Conservation (phyloP, 495 filamentous ascomycete genomes). For the Aspergillus steynii region DNA sequence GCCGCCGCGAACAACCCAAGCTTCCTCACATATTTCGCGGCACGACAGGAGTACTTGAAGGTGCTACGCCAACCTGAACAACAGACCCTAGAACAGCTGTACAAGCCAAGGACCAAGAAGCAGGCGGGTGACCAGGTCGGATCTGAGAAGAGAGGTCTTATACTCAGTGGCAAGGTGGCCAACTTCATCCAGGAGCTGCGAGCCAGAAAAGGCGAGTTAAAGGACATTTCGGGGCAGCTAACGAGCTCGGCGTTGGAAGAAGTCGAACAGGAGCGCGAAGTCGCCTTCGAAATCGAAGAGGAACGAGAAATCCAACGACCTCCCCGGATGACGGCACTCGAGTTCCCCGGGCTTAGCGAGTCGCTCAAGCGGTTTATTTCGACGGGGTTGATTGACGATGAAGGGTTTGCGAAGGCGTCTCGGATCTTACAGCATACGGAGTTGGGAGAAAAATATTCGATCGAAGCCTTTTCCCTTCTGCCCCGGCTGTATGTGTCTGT, state of each 20-base stretch:
- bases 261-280: conserved; percentile 52
- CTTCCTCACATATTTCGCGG: conserved; percentile 26
- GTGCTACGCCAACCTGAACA: conserved; percentile 41
- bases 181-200: conserved; percentile 27
- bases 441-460: conserved; percentile 34
- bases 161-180: conserved; percentile 17
- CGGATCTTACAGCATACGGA: conserved; percentile 29
- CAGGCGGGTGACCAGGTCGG: not conserved
- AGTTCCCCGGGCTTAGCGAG: conserved; percentile 34
- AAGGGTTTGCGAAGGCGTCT: conserved; percentile 27
- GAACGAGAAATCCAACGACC: conserved; percentile 41
- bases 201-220: conserved; percentile 9
- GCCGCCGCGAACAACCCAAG: conserved; percentile 25
- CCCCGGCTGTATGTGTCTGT: conserved; percentile 38
- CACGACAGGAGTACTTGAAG: conserved; percentile 37
- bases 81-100: conserved; percentile 48
- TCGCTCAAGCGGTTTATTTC: conserved; percentile 37
- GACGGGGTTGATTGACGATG: conserved; percentile 36
- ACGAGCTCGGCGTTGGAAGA: conserved; percentile 45
- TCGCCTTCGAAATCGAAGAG: conserved; percentile 25
- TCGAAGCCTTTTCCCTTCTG: conserved; percentile 18
- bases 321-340: conserved; percentile 37
- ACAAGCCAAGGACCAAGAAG: conserved; percentile 29
- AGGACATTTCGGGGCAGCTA: conserved; percentile 5
- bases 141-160: not conserved